phyloP scores from a whole-genome alignment of 1,284 basidiomycete species.

The Malassezia equina region DNA sequence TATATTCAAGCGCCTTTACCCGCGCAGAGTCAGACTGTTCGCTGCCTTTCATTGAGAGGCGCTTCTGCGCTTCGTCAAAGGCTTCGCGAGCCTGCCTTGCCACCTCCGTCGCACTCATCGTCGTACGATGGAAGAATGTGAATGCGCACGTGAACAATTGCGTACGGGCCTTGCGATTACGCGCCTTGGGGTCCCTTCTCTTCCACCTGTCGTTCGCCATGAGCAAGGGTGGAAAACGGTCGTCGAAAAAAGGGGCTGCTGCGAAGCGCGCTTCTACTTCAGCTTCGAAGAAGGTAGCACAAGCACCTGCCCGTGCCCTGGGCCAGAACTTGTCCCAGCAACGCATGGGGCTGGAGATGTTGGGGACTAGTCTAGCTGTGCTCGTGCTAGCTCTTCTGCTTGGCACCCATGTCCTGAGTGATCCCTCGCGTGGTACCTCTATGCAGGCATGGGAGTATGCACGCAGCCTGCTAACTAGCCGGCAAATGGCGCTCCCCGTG shows the following conservation, averaged over 20 bases:
- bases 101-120: conserved; percentile 2
- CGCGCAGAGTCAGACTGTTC: conserved; percentile 23
- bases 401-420: background rate
- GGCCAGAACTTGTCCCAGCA: background rate
- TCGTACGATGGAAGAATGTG: too few species aligned
- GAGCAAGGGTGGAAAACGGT: conserved; percentile 1
- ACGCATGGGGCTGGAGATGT: background rate
- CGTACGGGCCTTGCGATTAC: background rate
- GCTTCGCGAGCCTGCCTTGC: conserved; percentile 13
- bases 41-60: conserved; percentile 7
- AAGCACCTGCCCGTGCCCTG: background rate
- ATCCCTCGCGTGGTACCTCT: background rate
- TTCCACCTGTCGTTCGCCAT: background rate
- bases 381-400: background rate
- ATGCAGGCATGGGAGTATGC: background rate
- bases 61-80: conserved; percentile 15
- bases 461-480: background rate
- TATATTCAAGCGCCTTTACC: conserved; percentile 23
- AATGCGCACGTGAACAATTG: background rate
- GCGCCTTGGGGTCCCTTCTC: background rate
- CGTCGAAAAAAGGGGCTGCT: background rate
- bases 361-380: background rate
- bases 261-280: background rate
- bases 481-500: background rate
- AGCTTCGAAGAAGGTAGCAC: background rate